Evolutionary conservation across 305 asterid species (phyloP).

Genomic region (Salvia sclarea): DNA sequence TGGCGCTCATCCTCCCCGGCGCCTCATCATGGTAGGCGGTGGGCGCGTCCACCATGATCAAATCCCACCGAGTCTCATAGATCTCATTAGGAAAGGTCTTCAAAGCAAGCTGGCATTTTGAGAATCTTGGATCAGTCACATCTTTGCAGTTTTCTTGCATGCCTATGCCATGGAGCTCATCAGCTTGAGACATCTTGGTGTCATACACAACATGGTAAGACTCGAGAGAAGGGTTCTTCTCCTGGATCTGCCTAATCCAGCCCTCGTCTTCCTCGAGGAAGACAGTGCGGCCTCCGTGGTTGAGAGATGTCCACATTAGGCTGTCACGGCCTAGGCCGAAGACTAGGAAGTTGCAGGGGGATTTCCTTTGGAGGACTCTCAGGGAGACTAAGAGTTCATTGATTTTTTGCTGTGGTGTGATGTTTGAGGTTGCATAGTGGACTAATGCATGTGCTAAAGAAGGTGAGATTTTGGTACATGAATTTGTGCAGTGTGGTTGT

Average conservation of each 20-base stretch:
- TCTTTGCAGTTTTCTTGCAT: slow-evolving; percentile 50
- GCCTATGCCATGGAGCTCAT: slow-evolving; percentile 51
- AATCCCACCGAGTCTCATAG: slow-evolving; percentile 63
- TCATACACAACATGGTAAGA: slow-evolving; percentile 62
- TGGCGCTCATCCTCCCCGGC: slow-evolving; percentile 90
- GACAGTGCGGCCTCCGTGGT: slow-evolving; percentile 75
- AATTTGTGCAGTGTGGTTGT: slow-evolving; percentile 22
- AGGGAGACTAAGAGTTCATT: slow-evolving; percentile 57
- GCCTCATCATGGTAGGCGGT: slow-evolving; percentile 81
- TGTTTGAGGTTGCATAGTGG: slow-evolving; percentile 64
- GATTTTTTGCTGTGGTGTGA: slow-evolving; percentile 70
- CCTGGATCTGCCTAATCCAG: slow-evolving; percentile 66
- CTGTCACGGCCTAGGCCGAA: slow-evolving; percentile 90
- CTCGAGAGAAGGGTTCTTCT: slow-evolving; percentile 59
- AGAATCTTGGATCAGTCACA: slow-evolving; percentile 52
- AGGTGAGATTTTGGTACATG: slow-evolving; percentile 54
- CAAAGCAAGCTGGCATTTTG: slow-evolving; percentile 76
- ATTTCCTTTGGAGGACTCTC: slow-evolving; percentile 48
- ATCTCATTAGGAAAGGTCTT: slow-evolving; percentile 60
- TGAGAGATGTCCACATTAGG: slow-evolving; percentile 85
- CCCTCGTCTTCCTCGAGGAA: slow-evolving; percentile 77
- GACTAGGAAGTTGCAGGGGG: slow-evolving; percentile 77
- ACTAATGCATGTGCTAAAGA: slow-evolving; percentile 53
- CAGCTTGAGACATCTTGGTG: slow-evolving; percentile 57
- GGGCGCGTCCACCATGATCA: slow-evolving; percentile 94